Evolutionary conservation across 805 yeast species (phyloP), one percentile per base, ranked within the genome.

Genomic region (Sugiyamaella boreocaroliniensis): DNA sequence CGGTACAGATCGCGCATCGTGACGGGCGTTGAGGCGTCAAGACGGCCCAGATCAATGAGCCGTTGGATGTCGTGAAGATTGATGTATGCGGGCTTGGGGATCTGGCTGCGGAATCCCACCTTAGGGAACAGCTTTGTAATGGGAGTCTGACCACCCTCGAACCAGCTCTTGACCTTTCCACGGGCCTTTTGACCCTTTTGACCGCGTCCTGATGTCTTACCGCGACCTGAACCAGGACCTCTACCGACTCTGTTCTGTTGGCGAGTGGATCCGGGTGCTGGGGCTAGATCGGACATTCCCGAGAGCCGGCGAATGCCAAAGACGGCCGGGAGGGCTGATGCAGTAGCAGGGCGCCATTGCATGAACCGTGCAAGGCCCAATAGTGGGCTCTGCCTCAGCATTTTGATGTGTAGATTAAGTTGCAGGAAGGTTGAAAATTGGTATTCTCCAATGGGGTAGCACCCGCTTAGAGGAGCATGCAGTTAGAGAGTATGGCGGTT

Each of bases 131-230:
- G 73, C 69, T 86, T 79, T 69, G 82, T 81, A 65, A 85, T 81
- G 22, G 97, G 98, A 1, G 98, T 93, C 68, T 93, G 99, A 68
- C 99, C 98, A 81, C 99, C 99, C 75, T 93, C 99, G 67, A 92
- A 89, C 92, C 95, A 88, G 54, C 85, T 80, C 52, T 89, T 92
- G 29, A 92, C 92, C 43, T 83, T 80, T 40, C 92, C 86, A 71
- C 98, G 81, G 10, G 98, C 97, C 73, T 92, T 92, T 69, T 92
- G 98, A 81, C 99, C 99, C 73, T 93, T 93, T 65, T 88, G 96
- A 76, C 99, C 99, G 69, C 98, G 79, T 47, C 96, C 96, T 6
- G 97, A 82, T 2, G 98, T 93, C 71, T 92, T 90, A 74, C 99
- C 99, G 59, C 79, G 76, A 20, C 71, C 72, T 40, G 95, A 85